These are phyloP conservation scores for Fraxinus pennsylvanica DNA, from an alignment of 257 asterid genomes.

Conservation along the genomic window DNA sequence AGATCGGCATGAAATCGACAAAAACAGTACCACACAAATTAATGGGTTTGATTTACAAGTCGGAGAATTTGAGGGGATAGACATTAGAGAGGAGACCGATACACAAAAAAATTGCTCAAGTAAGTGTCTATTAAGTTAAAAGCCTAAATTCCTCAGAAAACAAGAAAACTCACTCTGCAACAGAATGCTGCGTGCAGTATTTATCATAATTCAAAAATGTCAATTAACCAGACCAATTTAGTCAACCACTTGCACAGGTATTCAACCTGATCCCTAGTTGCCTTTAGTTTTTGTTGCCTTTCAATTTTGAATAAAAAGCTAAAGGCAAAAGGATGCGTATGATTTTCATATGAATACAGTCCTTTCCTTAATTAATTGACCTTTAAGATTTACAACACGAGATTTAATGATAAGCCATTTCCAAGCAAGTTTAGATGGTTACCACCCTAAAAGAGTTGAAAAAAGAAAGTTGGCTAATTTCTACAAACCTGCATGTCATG, in stretches of 20 bases:
- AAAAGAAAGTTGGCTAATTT: constrained; percentile 3
- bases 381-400: neutral
- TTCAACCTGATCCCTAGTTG: neutral
- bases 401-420: constrained; percentile 8
- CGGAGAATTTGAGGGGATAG: neutral
- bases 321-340: constrained; percentile 1
- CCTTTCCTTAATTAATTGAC: constrained; percentile 17
- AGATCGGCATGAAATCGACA: neutral
- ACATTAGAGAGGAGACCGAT: neutral
- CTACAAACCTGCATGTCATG: constrained; percentile 95
- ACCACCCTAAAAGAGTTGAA: neutral
- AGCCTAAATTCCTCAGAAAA: neutral
- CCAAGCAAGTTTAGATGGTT: constrained; percentile 15
- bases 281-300: neutral
- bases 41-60: neutral
- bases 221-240: neutral
- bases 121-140: neutral
- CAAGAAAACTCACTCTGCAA: neutral
- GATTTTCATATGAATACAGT: neutral
- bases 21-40: neutral
- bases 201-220: neutral
- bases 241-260: neutral
- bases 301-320: neutral
- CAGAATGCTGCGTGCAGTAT: neutral
- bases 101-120: neutral